phyloP scores from a whole-genome alignment of 352 stramenopile genomes.

The Plasmopara muralis region DNA sequence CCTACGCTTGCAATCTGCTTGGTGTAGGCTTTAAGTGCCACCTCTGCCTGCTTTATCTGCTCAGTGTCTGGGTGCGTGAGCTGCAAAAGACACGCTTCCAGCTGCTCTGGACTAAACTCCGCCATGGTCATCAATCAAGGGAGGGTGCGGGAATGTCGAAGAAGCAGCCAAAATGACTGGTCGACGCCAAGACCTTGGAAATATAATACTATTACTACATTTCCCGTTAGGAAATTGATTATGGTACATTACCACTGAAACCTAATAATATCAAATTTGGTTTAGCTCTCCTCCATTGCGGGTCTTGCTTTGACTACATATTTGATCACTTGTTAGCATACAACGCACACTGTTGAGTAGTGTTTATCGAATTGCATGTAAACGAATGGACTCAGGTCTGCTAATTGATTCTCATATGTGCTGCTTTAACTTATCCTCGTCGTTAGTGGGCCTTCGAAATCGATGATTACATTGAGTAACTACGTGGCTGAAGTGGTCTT shows the following conservation, averaged over 20 bases:
- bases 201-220: slow-evolving; percentile 7
- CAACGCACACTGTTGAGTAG: too few species aligned
- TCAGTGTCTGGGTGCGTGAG: slow-evolving; percentile 93
- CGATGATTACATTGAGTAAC: too few species aligned
- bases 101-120: slow-evolving; percentile 76
- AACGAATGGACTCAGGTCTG: too few species aligned
- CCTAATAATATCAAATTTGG: too few species aligned
- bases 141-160: slow-evolving; percentile 23
- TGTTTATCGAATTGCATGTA: too few species aligned
- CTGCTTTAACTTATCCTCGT: too few species aligned
- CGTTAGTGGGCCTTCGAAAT: too few species aligned
- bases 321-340: too few species aligned
- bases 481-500: neutral
- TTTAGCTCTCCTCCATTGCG: too few species aligned
- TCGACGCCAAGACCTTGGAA: slow-evolving; percentile 20
- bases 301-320: too few species aligned
- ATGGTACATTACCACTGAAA: too few species aligned
- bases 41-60: slow-evolving; percentile 93
- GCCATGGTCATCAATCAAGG: slow-evolving; percentile 38
- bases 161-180: slow-evolving; percentile 28
- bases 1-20: slow-evolving; percentile 85
- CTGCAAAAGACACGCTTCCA: slow-evolving; percentile 82
- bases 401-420: too few species aligned
- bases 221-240: slow-evolving; percentile 12
- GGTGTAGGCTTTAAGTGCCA: slow-evolving; percentile 88